Percentiles rank a stretch among this genome's conserved stretches.
These are phyloP conservation scores for Trichophyton equinum DNA, from an alignment of 2,329 filamentous ascomycete species.

Conservation along the genomic window DNA sequence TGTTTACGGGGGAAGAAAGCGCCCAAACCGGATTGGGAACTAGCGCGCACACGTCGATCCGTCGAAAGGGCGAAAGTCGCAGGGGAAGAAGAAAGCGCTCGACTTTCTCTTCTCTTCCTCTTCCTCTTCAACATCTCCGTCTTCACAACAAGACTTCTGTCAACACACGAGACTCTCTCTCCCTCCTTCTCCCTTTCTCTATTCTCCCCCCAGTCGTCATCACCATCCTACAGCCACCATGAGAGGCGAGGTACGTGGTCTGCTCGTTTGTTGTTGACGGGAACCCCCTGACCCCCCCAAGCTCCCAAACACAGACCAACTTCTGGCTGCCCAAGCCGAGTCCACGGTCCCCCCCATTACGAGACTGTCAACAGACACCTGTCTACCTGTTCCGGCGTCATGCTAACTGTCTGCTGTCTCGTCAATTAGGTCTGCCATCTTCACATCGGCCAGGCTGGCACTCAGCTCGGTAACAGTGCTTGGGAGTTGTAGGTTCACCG, in stretches of 20 bases:
- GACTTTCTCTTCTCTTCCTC: background rate
- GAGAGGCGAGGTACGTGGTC: slow-evolving; percentile 25
- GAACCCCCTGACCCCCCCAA: slow-evolving; percentile 12
- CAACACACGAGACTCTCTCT: slow-evolving; percentile 1
- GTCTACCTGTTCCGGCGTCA: slow-evolving; percentile 5
- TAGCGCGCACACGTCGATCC: slow-evolving; percentile 13
- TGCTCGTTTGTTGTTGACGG: slow-evolving; percentile 14
- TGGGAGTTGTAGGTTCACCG: slow-evolving; percentile 51
- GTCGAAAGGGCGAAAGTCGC: background rate
- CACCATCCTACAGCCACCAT: slow-evolving; percentile 16
- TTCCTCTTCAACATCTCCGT: background rate
- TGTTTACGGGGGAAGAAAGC: background rate
- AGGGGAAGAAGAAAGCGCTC: background rate
- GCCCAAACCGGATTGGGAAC: slow-evolving; percentile 7
- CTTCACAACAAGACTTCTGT: slow-evolving; percentile 2
- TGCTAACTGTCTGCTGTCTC: slow-evolving; percentile 6
- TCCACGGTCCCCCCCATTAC: background rate
- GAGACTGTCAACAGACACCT: background rate
- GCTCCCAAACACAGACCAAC: slow-evolving; percentile 10
- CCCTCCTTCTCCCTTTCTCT: slow-evolving; percentile 1
- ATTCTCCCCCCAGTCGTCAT: background rate
- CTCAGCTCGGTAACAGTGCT: slow-evolving; percentile 54
- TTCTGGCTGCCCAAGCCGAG: slow-evolving; percentile 1
- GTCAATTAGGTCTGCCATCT: slow-evolving; percentile 48
- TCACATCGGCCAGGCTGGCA: slow-evolving; percentile 56